These are phyloP conservation scores for Xylaria longipes DNA, from an alignment of 495 filamentous ascomycete genomes.

Conservation along the genomic window DNA sequence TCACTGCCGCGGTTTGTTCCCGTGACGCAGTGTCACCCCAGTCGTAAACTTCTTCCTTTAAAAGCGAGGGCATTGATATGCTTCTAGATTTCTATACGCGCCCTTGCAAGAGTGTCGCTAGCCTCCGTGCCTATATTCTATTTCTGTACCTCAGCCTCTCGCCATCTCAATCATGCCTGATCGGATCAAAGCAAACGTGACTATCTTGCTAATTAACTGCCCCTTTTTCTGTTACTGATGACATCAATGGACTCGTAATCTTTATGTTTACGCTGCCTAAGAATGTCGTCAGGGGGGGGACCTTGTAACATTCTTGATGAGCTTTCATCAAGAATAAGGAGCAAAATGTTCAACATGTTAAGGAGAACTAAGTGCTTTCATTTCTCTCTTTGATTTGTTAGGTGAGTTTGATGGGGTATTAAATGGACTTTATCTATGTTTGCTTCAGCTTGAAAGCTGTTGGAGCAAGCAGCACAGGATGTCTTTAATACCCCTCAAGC, in stretches of 20 bases:
- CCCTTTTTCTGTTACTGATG: background rate
- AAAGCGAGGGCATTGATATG: too few species aligned
- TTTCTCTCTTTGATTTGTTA: background rate
- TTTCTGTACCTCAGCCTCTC: too few species aligned
- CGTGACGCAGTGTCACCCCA: too few species aligned
- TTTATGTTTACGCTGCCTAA: background rate
- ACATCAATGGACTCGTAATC: background rate
- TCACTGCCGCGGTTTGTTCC: too few species aligned
- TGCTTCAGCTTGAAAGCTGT: conserved; percentile 11
- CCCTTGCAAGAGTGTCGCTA: too few species aligned
- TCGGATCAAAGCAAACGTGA: too few species aligned
- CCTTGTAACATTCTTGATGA: background rate
- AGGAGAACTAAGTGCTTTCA: background rate
- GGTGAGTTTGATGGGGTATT: background rate
- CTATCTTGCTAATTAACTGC: background rate
- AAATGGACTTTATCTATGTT: background rate
- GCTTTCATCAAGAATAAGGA: background rate
- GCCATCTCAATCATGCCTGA: too few species aligned
- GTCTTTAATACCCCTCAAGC: conserved; percentile 1
- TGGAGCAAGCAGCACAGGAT: conserved; percentile 5
- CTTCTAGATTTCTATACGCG: too few species aligned
- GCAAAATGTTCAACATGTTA: background rate
- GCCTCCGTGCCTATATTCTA: too few species aligned
- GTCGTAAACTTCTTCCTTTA: too few species aligned
- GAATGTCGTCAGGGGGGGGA: background rate